These are phyloP conservation scores for Penicillium flavigenum DNA, from an alignment of 495 filamentous ascomycete species.

Conservation along the genomic window DNA sequence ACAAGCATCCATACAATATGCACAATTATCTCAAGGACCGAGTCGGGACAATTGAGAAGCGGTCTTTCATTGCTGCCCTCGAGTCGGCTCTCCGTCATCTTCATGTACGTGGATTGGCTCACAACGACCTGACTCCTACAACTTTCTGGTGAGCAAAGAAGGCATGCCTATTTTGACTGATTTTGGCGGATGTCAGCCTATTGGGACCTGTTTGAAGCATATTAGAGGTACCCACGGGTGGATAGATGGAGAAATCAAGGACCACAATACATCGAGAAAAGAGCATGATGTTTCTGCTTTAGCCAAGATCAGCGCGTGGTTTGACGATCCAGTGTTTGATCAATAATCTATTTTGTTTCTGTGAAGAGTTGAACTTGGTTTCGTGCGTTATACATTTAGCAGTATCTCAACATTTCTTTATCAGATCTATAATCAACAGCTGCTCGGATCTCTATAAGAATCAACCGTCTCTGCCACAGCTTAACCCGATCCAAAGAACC, in stretches of 20 bases:
- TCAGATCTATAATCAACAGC: too few relatives aligned
- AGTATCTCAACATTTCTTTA: too few relatives aligned
- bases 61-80: constrained; percentile 31
- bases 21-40: constrained; percentile 14
- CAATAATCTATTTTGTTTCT: not conserved
- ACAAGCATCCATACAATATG: constrained; percentile 24
- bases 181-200: constrained; percentile 29
- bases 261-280: constrained; percentile 32
- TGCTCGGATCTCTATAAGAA: not conserved
- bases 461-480: not conserved
- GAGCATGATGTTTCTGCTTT: constrained; percentile 33
- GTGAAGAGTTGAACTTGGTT: too few relatives aligned
- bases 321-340: constrained; percentile 1
- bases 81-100: constrained; percentile 33
- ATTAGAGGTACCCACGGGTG: constrained; percentile 32
- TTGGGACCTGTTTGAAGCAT: constrained; percentile 24
- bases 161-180: constrained; percentile 36
- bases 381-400: too few relatives aligned
- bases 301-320: constrained; percentile 27
- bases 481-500: not conserved
- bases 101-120: constrained; percentile 37
- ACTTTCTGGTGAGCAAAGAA: constrained; percentile 35
- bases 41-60: constrained; percentile 16
- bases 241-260: constrained; percentile 29
- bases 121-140: constrained; percentile 41